phyloP scores from a whole-genome alignment of 495 filamentous ascomycete genomes.

The Jackrogersella minutella region DNA sequence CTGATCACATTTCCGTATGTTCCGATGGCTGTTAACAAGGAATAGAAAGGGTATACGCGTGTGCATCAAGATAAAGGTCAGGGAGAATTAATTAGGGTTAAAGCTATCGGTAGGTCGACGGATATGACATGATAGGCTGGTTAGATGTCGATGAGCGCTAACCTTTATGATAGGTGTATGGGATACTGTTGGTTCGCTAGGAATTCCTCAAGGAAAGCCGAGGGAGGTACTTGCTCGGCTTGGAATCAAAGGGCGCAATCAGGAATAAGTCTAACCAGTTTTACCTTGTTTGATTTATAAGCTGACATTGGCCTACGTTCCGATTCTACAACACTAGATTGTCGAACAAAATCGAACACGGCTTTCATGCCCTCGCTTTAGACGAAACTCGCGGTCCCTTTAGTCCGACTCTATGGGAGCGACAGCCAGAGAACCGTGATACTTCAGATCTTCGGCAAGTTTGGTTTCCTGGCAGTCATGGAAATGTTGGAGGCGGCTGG shows the following conservation, averaged over 20 bases:
- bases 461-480: constrained; percentile 78
- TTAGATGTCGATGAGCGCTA: not conserved
- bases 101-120: constrained; percentile 51
- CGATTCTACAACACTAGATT: constrained; percentile 68
- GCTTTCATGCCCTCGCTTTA: constrained; percentile 77
- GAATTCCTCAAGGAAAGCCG: constrained; percentile 54
- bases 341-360: constrained; percentile 66
- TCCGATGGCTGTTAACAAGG: constrained; percentile 30
- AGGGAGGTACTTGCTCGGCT: constrained; percentile 31
- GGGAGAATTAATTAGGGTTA: constrained; percentile 54
- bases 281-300: not conserved
- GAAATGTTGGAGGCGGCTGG: constrained; percentile 69
- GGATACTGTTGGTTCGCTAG: constrained; percentile 69
- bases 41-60: constrained; percentile 49
- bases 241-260: constrained; percentile 56
- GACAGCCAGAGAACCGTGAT: constrained; percentile 44
- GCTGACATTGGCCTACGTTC: constrained; percentile 45
- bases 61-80: constrained; percentile 47
- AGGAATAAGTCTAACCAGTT: constrained; percentile 50
- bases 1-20: constrained; percentile 39
- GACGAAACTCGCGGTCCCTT: constrained; percentile 73
- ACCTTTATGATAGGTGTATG: constrained; percentile 52
- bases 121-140: not conserved
- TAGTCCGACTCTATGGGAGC: constrained; percentile 70
- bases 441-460: constrained; percentile 68